Conservation (phyloP, 2,329 filamentous ascomycete genomes). For the Penicillium sp. region DNA sequence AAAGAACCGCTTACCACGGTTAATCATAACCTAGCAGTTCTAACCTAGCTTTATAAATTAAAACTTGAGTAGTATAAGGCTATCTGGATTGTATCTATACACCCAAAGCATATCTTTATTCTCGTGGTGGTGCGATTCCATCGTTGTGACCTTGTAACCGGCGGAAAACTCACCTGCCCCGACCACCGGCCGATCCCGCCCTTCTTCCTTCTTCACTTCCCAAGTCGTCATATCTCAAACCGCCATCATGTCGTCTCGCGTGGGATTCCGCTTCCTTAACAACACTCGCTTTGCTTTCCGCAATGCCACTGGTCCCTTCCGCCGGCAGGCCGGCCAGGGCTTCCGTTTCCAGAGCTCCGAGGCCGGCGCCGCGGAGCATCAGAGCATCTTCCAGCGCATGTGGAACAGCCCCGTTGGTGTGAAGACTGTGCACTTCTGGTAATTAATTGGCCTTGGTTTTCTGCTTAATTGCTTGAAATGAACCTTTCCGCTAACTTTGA, state of each 20-base stretch:
- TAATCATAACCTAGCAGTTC: neutral
- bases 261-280: constrained; percentile 60
- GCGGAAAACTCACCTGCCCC: constrained; percentile 23
- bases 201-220: constrained; percentile 19
- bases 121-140: constrained; percentile 8
- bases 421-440: constrained; percentile 99
- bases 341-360: constrained; percentile 73
- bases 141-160: constrained; percentile 2
- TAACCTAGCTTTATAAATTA: neutral
- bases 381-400: constrained; percentile 69
- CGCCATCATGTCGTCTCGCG: constrained; percentile 53
- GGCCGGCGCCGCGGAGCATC: constrained; percentile 46
- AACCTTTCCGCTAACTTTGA: constrained; percentile 12
- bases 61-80: neutral
- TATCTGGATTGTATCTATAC: neutral
- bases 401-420: constrained; percentile 79
- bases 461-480: neutral
- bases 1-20: constrained; percentile 5
- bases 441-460: constrained; percentile 19
- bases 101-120: neutral
- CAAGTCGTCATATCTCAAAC: constrained; percentile 15
- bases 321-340: constrained; percentile 48
- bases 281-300: constrained; percentile 51
- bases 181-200: constrained; percentile 22
- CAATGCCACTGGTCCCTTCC: constrained; percentile 58